phyloP scores from a whole-genome alignment of 2,329 filamentous ascomycete genomes.

The Botrytis fragariae region DNA sequence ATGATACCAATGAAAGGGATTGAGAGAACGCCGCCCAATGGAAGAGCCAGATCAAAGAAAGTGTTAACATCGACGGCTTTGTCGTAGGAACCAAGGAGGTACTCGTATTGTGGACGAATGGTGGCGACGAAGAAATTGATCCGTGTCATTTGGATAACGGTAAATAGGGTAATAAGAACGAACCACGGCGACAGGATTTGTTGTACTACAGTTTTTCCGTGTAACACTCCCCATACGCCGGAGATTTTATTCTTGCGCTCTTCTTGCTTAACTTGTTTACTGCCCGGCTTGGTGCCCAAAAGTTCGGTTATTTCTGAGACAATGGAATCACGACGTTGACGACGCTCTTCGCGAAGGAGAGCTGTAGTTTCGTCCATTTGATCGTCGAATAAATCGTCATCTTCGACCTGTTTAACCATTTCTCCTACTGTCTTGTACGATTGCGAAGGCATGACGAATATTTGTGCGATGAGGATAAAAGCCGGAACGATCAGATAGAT shows the following conservation, averaged over 20 bases:
- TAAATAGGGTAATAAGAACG: conserved; percentile 78
- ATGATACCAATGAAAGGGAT: conserved; percentile 83
- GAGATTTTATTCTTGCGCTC: conserved; percentile 63
- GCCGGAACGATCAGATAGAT: conserved; percentile 68
- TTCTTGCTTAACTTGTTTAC: conserved; percentile 63
- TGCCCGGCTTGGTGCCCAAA: conserved; percentile 62
- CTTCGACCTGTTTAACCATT: conserved; percentile 70
- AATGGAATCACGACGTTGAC: conserved; percentile 41
- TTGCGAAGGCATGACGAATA: conserved; percentile 69
- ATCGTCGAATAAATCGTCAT: conserved; percentile 49
- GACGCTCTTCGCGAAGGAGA: conserved; percentile 46
- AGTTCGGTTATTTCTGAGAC: conserved; percentile 70
- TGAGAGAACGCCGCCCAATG: conserved; percentile 76
- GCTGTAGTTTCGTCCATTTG: conserved; percentile 51
- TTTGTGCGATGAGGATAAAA: conserved; percentile 63
- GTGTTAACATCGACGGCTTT: conserved; percentile 71
- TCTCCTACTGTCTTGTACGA: conserved; percentile 87
- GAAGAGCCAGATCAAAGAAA: conserved; percentile 83
- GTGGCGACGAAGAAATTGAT: conserved; percentile 96
- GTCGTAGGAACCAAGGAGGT: conserved; percentile 61
- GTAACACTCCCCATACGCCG: conserved; percentile 85
- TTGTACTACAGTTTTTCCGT: conserved; percentile 64
- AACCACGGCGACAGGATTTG: conserved; percentile 85
- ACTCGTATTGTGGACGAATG: conserved; percentile 76
- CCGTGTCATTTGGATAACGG: conserved; percentile 67